Percentiles rank a stretch among this genome's conserved stretches.
Conservation (phyloP, 164 flowering plant species). For the Cinnamomum chago region DNA sequence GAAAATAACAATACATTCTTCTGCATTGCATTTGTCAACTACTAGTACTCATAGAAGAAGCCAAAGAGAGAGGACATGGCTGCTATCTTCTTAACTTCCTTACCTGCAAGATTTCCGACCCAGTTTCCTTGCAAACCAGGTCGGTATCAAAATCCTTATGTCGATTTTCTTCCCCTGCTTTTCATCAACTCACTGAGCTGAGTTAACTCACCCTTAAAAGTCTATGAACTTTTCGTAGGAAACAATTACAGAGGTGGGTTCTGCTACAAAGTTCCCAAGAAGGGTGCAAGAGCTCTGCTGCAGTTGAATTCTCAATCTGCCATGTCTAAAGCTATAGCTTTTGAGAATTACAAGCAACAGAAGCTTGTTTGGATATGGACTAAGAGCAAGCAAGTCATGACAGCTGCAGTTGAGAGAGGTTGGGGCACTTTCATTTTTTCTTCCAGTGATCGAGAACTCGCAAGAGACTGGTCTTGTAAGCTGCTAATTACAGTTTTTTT, state of each 20-base stretch:
- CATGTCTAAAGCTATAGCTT: slow-evolving; percentile 20
- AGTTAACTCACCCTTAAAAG: background rate
- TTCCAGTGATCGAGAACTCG: slow-evolving; percentile 34
- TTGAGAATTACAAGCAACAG: slow-evolving; percentile 14
- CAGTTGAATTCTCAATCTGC: background rate
- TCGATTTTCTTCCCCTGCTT: background rate
- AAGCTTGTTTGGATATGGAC: slow-evolving; percentile 94
- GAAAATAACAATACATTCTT: no score
- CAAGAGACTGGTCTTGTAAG: slow-evolving; percentile 78
- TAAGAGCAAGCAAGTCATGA: slow-evolving; percentile 78
- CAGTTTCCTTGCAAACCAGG: slow-evolving; percentile 2
- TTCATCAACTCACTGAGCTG: background rate
- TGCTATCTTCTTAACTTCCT: background rate
- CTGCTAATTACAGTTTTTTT: background rate
- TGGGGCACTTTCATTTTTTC: slow-evolving; percentile 81
- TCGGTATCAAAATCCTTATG: background rate
- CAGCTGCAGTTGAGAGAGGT: slow-evolving; percentile 80
- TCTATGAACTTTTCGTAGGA: background rate
- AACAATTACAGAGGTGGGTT: background rate
- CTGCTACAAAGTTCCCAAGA: background rate
- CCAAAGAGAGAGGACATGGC: background rate
- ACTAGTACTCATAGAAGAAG: background rate
- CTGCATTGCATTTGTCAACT: no score
- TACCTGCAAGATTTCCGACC: background rate
- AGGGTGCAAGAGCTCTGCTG: slow-evolving; percentile 3